Percentiles rank a stretch among this genome's conserved stretches.
Conservation (phyloP, 2,329 filamentous ascomycete species). For the Botrytis galanthina region DNA sequence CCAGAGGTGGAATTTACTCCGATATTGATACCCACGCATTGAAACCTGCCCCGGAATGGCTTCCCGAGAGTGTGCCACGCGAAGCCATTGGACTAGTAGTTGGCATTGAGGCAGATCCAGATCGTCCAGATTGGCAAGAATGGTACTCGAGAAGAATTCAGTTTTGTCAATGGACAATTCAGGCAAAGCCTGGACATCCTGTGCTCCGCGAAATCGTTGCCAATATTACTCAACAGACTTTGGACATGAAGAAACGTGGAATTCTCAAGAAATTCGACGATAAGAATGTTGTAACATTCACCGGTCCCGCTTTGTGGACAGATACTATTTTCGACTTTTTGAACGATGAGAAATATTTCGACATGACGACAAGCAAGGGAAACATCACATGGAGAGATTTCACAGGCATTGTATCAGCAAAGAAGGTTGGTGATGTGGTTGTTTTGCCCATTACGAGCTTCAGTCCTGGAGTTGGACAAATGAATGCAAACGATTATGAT, state of each 20-base stretch:
- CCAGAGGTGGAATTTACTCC: constrained; percentile 78
- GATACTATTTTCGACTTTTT: constrained; percentile 90
- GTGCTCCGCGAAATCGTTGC: constrained; percentile 84
- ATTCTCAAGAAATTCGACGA: constrained; percentile 57
- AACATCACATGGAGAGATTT: constrained; percentile 86
- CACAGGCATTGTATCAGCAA: constrained; percentile 77
- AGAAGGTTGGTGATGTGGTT: constrained; percentile 89
- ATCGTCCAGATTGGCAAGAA: constrained; percentile 85
- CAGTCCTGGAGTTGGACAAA: constrained; percentile 89
- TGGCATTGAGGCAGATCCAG: constrained; percentile 94
- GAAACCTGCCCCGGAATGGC: constrained; percentile 81
- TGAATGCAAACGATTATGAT: constrained; percentile 84
- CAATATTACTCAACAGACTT: constrained; percentile 78
- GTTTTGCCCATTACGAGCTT: constrained; percentile 96
- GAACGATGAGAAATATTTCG: constrained; percentile 86
- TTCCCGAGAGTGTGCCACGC: constrained; percentile 73
- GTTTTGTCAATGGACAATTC: constrained; percentile 99
- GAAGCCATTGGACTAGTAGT: constrained; percentile 81
- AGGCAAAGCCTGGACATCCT: constrained; percentile 90
- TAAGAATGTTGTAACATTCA: constrained; percentile 85
- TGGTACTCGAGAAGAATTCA: constrained; percentile 97
- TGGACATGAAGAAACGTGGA: constrained; percentile 68
- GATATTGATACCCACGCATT: constrained; percentile 91
- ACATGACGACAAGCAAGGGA: constrained; percentile 64
- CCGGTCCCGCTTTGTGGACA: constrained; percentile 92